Evolutionary conservation across 2,329 filamentous ascomycete genomes (phyloP).

Genomic region (Macroventuria anomochaeta): DNA sequence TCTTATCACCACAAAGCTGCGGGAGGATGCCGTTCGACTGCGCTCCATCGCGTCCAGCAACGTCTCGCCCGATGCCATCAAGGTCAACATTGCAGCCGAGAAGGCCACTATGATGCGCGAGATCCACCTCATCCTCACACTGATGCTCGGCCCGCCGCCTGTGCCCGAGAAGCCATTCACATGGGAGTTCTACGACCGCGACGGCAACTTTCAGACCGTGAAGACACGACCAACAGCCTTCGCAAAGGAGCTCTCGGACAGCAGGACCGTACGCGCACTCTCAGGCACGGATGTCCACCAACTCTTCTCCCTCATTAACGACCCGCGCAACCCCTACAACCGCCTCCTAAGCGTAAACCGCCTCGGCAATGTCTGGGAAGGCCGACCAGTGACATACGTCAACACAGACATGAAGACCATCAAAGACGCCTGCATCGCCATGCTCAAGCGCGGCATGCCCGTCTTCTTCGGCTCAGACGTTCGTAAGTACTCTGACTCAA

Average conservation of each 20-base stretch:
- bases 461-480: slow-evolving; percentile 92
- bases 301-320: slow-evolving; percentile 84
- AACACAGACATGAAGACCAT: slow-evolving; percentile 79
- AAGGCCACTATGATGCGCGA: slow-evolving; percentile 81
- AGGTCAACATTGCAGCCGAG: slow-evolving; percentile 54
- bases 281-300: slow-evolving; percentile 66
- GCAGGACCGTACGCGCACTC: slow-evolving; percentile 64
- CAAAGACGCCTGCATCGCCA: slow-evolving; percentile 75
- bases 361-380: slow-evolving; percentile 82
- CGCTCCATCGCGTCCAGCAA: slow-evolving; percentile 60
- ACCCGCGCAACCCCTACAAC: slow-evolving; percentile 78
- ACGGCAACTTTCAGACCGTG: slow-evolving; percentile 68
- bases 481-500: slow-evolving; percentile 76
- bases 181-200: slow-evolving; percentile 79
- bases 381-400: slow-evolving; percentile 77
- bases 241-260: slow-evolving; percentile 69
- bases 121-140: slow-evolving; percentile 79
- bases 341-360: slow-evolving; percentile 76
- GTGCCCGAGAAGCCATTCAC: slow-evolving; percentile 71
- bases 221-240: slow-evolving; percentile 73
- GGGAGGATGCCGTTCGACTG: slow-evolving; percentile 80
- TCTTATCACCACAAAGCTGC: slow-evolving; percentile 81
- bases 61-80: slow-evolving; percentile 45
- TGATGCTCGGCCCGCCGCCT: slow-evolving; percentile 82
- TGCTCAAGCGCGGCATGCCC: slow-evolving; percentile 78